phyloP scores from a whole-genome alignment of 2,329 filamentous ascomycete species.

The Corinectria fuckeliana region DNA sequence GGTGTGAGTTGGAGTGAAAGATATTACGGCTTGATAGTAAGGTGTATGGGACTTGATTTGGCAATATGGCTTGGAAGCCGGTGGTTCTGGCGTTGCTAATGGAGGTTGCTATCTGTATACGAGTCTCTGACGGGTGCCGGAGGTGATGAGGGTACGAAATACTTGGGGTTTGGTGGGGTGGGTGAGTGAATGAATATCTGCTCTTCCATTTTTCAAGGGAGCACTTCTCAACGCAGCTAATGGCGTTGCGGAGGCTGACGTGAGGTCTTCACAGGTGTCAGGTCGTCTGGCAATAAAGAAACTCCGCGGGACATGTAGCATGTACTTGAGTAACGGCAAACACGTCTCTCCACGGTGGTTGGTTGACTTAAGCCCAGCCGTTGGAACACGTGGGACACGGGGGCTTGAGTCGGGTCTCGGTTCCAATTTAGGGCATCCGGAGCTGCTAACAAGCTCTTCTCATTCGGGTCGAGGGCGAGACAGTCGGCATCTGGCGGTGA shows the following conservation, averaged over 20 bases:
- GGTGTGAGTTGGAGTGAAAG: not conserved
- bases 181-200: not conserved
- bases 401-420: not conserved
- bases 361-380: slow-evolving; percentile 17
- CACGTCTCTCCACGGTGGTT: not conserved
- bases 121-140: not conserved
- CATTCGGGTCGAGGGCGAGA: not conserved
- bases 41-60: not conserved
- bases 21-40: not conserved
- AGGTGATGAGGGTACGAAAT: not conserved
- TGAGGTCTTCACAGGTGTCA: not conserved
- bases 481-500: slow-evolving; percentile 13
- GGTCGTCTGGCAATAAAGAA: not conserved
- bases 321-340: no score
- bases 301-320: no score
- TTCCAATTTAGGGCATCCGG: not conserved
- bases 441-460: not conserved
- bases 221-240: not conserved
- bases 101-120: not conserved
- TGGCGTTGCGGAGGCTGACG: not conserved
- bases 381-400: slow-evolving; percentile 24
- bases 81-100: not conserved
- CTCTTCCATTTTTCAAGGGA: not conserved
- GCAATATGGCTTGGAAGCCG: not conserved
- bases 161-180: no score